phyloP scores from a whole-genome alignment of 164 flowering plant species.

The Vitis rotundifolia region DNA sequence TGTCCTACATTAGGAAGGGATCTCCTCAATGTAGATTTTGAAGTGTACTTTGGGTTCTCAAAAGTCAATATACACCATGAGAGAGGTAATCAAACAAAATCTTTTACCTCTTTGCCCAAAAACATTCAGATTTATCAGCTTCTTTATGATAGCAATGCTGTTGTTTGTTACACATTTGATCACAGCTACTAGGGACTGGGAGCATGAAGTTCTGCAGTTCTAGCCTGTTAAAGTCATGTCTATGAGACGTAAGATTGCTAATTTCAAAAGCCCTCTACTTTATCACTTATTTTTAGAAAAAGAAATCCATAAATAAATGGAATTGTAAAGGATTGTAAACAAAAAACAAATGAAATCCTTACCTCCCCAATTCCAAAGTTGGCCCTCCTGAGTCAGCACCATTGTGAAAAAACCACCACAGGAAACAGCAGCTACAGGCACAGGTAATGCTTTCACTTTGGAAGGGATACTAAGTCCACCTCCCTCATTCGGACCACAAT shows the following conservation, averaged over 20 bases:
- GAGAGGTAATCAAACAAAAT: too few species aligned
- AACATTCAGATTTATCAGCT: not conserved
- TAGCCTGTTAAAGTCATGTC: not conserved
- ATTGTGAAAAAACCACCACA: slow-evolving; percentile 95
- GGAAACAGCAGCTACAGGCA: slow-evolving; percentile 66
- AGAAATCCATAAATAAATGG: not conserved
- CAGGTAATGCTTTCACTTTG: slow-evolving; percentile 68
- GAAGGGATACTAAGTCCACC: slow-evolving; percentile 82
- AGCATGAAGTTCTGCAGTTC: not conserved
- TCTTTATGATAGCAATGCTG: not conserved
- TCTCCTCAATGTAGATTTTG: too few species aligned
- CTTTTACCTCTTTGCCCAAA: too few species aligned
- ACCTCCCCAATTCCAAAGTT: slow-evolving; percentile 98
- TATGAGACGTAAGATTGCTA: not conserved
- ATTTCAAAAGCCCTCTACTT: too few species aligned
- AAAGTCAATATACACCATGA: too few species aligned
- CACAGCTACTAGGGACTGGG: not conserved
- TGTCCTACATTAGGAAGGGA: too few species aligned
- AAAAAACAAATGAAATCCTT: slow-evolving; percentile 7
- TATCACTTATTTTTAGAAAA: not conserved
- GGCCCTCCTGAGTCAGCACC: slow-evolving; percentile 75
- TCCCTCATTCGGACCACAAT: slow-evolving; percentile 84
- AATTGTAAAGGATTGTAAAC: not conserved
- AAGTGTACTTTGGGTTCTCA: too few species aligned
- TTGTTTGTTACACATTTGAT: not conserved